phyloP scores from a whole-genome alignment of 164 flowering plant genomes.

The Vitis cinerea region DNA sequence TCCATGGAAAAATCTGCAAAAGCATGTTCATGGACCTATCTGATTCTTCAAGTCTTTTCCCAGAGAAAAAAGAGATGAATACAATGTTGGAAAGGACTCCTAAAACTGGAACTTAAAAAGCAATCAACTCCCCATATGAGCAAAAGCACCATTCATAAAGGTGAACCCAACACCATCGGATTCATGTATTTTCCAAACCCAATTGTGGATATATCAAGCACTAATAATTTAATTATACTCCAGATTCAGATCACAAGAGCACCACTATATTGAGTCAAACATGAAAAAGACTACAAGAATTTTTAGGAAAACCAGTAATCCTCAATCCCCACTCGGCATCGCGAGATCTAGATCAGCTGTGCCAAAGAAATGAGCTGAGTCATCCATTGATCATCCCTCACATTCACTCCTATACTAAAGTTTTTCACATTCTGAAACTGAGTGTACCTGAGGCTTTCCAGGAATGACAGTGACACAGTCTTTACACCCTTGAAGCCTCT shows the following conservation, averaged over 20 bases:
- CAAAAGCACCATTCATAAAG: neutral
- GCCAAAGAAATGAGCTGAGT: too few relatives aligned
- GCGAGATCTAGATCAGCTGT: conserved; percentile 25
- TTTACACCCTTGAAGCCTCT: conserved; percentile 81
- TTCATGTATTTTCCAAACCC: neutral
- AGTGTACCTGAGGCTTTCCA: conserved; percentile 87
- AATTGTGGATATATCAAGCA: neutral
- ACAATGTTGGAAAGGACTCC: neutral
- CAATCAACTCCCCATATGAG: neutral
- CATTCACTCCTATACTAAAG: neutral
- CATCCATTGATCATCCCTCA: too few relatives aligned
- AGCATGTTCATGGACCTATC: neutral
- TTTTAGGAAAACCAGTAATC: too few relatives aligned
- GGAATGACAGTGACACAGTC: conserved; percentile 86
- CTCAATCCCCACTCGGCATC: neutral
- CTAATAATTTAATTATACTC: neutral
- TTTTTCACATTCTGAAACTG: conserved; percentile 5
- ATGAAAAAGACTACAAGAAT: neutral
- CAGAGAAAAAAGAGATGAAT: neutral
- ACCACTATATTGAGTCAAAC: conserved; percentile 7
- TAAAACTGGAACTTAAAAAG: neutral
- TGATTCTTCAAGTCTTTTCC: neutral
- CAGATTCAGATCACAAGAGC: conserved; percentile 7
- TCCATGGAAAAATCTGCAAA: neutral
- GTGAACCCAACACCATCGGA: neutral